Percentiles rank a stretch among this genome's conserved stretches.
These are phyloP conservation scores for Ophiostoma tasmaniense DNA, from an alignment of 2,329 filamentous ascomycete genomes.

Conservation along the genomic window DNA sequence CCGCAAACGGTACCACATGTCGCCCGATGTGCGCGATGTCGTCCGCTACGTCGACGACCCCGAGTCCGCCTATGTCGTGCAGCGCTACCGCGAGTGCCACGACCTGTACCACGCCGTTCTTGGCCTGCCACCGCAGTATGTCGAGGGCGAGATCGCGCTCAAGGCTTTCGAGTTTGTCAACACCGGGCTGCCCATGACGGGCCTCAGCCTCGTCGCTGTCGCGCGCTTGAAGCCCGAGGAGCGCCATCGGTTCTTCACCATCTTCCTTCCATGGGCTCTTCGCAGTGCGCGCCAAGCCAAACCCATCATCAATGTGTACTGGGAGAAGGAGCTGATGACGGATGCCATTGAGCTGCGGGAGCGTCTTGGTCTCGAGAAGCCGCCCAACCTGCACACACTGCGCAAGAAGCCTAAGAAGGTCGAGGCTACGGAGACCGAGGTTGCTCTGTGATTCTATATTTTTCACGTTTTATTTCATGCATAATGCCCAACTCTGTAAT, in stretches of 20 bases:
- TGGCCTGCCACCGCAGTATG: slow-evolving; percentile 77
- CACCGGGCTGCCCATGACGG: slow-evolving; percentile 90
- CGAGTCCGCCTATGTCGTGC: slow-evolving; percentile 97
- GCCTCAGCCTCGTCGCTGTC: slow-evolving; percentile 73
- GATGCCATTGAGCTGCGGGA: slow-evolving; percentile 67
- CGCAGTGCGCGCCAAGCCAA: slow-evolving; percentile 67
- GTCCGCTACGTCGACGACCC: slow-evolving; percentile 91
- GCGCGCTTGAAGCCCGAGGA: slow-evolving; percentile 79
- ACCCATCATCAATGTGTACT: slow-evolving; percentile 92
- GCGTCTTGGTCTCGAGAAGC: slow-evolving; percentile 76
- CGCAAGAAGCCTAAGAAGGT: slow-evolving; percentile 41
- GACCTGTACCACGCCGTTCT: slow-evolving; percentile 97
- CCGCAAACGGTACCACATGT: slow-evolving; percentile 91
- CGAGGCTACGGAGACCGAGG: not conserved
- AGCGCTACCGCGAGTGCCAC: slow-evolving; percentile 92
- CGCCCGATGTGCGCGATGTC: slow-evolving; percentile 72
- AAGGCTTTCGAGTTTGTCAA: slow-evolving; percentile 98
- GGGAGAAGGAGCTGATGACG: slow-evolving; percentile 87
- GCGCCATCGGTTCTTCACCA: slow-evolving; percentile 61
- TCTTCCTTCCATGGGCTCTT: slow-evolving; percentile 86
- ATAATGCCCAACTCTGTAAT: not conserved
- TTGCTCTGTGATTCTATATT: not conserved
- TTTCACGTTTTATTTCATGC: not conserved
- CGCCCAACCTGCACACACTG: slow-evolving; percentile 75
- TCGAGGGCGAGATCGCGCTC: slow-evolving; percentile 95